These are phyloP conservation scores for Mrakia frigida DNA, from an alignment of 768 basidiomycete genomes.

Conservation along the genomic window DNA sequence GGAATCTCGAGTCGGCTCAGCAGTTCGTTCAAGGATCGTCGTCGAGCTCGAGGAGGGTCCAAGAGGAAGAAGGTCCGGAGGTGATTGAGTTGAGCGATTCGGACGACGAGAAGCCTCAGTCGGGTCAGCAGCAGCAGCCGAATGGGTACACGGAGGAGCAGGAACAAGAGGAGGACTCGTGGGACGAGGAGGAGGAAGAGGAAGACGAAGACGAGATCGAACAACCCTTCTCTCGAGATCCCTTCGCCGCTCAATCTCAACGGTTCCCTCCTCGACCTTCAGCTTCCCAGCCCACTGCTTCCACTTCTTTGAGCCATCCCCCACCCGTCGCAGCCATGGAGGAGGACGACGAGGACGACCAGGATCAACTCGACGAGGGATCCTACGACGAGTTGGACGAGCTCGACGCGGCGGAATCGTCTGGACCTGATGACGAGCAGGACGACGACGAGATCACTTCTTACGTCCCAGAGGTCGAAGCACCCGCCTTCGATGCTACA, in stretches of 20 bases:
- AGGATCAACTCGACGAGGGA: constrained; percentile 11
- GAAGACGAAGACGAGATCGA: not conserved
- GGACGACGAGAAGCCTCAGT: not conserved
- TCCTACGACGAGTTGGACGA: not conserved
- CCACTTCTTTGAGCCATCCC: not conserved
- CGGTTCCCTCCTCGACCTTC: not conserved
- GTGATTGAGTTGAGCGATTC: constrained; percentile 19
- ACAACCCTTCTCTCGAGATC: not conserved
- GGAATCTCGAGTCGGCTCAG: not conserved
- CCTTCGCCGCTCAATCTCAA: not conserved
- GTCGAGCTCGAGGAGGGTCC: too few relatives aligned
- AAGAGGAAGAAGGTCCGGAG: not conserved
- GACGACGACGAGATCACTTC: constrained; percentile 11
- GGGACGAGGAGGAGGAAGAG: constrained; percentile 5
- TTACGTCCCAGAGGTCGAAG: not conserved
- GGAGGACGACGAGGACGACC: constrained; percentile 13
- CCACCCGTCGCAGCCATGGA: not conserved
- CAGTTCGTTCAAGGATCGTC: too few relatives aligned
- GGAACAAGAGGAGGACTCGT: not conserved
- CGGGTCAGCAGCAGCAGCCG: not conserved
- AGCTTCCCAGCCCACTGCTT: too few relatives aligned
- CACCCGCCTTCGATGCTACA: not conserved
- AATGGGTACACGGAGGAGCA: not conserved
- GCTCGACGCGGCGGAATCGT: not conserved
- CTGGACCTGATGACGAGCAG: constrained; percentile 13